phyloP scores from a whole-genome alignment of 2,329 filamentous ascomycete species.

The Amauroascus niger region DNA sequence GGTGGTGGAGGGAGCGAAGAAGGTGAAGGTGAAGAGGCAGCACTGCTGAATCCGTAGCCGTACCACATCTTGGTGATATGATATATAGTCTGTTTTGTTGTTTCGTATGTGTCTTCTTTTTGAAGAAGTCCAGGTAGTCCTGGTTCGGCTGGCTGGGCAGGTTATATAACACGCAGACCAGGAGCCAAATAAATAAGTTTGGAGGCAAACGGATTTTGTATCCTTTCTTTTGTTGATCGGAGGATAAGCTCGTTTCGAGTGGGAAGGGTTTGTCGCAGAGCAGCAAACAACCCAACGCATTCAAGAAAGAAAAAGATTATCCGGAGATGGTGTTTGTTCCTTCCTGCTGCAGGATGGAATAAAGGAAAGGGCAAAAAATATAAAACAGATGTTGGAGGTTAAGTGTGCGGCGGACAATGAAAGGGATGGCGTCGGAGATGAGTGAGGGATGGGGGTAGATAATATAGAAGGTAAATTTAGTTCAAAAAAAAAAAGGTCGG shows the following conservation, averaged over 20 bases:
- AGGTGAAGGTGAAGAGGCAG: conserved; percentile 20
- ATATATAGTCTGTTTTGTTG: neutral
- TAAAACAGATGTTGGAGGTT: neutral
- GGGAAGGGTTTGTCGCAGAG: neutral
- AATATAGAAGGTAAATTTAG: conserved; percentile 4
- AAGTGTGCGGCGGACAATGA: neutral
- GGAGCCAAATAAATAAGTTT: neutral
- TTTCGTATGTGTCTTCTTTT: neutral
- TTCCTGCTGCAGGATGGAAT: neutral
- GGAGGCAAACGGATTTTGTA: neutral
- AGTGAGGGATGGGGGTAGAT: neutral
- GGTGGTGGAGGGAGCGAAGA: conserved; percentile 28
- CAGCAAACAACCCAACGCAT: conserved; percentile 9
- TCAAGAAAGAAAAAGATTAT: neutral
- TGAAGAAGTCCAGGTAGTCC: neutral
- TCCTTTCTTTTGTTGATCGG: neutral
- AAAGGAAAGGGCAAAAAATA: neutral
- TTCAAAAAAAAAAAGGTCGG: conserved; percentile 3
- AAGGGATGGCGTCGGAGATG: neutral
- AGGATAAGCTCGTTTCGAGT: neutral
- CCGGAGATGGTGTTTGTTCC: too few relatives aligned
- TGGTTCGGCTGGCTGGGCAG: neutral
- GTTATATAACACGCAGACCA: neutral
- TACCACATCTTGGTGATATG: conserved; percentile 11
- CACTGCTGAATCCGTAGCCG: conserved; percentile 16